Conservation (phyloP, 495 filamentous ascomycete genomes). For the Tuber brumale region DNA sequence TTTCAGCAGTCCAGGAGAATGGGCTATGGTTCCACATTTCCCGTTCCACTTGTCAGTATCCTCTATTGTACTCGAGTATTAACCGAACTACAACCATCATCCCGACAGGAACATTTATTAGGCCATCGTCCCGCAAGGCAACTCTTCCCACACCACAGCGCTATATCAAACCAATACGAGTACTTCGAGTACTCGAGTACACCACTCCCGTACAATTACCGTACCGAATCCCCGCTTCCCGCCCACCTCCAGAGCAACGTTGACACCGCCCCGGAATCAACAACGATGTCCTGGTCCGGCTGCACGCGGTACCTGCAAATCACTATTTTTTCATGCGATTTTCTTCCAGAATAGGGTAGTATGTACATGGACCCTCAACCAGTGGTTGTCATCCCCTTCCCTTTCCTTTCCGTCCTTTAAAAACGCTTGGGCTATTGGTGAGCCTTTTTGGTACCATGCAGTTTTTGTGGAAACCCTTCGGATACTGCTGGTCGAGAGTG, state of each 20-base stretch:
- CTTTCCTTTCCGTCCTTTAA: neutral
- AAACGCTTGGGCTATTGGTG: neutral
- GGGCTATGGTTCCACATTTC: neutral
- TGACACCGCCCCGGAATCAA: neutral
- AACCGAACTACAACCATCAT: neutral
- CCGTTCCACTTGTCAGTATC: neutral
- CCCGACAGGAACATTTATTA: neutral
- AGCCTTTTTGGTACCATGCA: neutral
- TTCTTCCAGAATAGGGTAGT: neutral
- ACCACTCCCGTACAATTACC: neutral
- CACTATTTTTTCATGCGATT: neutral
- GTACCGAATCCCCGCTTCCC: neutral
- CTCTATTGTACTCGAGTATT: too few species aligned
- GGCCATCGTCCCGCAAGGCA: too few species aligned
- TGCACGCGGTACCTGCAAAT: neutral
- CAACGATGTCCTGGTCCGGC: neutral
- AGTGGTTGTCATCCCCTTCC: neutral
- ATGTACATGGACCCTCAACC: neutral
- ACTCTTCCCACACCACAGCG: neutral
- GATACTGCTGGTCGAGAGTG: neutral
- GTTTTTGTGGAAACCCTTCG: too few species aligned
- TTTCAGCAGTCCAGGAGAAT: too few species aligned
- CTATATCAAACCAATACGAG: neutral
- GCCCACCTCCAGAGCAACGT: neutral
- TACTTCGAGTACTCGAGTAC: too few species aligned